Evolutionary conservation across 352 stramenopile species (phyloP).

Genomic region (Phytophthora litchii): DNA sequence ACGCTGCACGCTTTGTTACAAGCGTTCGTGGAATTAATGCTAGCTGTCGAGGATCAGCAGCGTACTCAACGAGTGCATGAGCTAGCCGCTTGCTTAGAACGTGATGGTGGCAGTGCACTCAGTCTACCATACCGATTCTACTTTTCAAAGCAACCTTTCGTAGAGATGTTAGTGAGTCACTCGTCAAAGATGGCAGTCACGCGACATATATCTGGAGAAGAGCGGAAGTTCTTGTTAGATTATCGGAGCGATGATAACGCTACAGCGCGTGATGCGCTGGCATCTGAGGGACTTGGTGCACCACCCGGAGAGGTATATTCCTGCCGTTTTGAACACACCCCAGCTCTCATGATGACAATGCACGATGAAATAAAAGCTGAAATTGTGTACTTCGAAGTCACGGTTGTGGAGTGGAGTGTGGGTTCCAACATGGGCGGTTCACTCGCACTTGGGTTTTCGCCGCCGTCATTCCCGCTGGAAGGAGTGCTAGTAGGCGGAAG

Average conservation of each 20-base stretch:
- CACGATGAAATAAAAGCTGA: constrained; percentile 73
- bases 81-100: constrained; percentile 56
- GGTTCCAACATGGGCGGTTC: constrained; percentile 28
- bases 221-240: constrained; percentile 78
- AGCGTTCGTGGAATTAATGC: constrained; percentile 82
- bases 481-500: constrained; percentile 57
- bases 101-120: constrained; percentile 51
- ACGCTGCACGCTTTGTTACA: constrained; percentile 81
- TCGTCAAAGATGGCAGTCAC: constrained; percentile 82
- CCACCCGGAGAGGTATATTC: constrained; percentile 49
- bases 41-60: constrained; percentile 83
- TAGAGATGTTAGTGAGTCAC: constrained; percentile 84
- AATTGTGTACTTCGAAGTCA: constrained; percentile 86
- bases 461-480: constrained; percentile 72
- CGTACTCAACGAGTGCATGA: constrained; percentile 50
- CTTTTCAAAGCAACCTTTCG: constrained; percentile 60
- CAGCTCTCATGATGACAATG: constrained; percentile 73
- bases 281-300: constrained; percentile 24
- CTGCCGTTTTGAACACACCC: constrained; percentile 85
- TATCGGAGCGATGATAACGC: constrained; percentile 57
- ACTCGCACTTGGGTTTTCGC: constrained; percentile 70
- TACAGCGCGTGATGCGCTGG: constrained; percentile 18
- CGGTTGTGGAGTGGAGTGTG: constrained; percentile 65
- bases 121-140: constrained; percentile 80
- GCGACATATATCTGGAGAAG: constrained; percentile 73